These are phyloP conservation scores for Lepidium sativum DNA, from an alignment of 345 rosid species.

Conservation along the genomic window DNA sequence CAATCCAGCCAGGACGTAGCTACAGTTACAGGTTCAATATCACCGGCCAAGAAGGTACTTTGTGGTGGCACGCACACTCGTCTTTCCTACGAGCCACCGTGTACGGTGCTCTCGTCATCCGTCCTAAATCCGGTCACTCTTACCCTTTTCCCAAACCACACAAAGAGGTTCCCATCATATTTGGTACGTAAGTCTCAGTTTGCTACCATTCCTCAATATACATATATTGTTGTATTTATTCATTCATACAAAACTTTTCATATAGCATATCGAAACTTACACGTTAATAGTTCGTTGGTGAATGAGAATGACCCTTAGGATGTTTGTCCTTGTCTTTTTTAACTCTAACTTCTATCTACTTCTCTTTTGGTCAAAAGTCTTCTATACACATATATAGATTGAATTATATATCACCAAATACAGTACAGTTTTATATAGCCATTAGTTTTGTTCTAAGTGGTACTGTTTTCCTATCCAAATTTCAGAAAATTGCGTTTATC, in stretches of 20 bases:
- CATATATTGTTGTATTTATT: not conserved
- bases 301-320: constrained; percentile 1
- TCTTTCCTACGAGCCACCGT: constrained; percentile 75
- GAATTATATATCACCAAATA: too few species aligned
- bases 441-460: too few species aligned
- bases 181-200: constrained; percentile 38
- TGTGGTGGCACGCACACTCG: constrained; percentile 93
- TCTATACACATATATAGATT: not conserved
- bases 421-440: too few species aligned
- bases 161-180: constrained; percentile 60
- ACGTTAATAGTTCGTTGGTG: constrained; percentile 1
- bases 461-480: too few species aligned
- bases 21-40: constrained; percentile 60
- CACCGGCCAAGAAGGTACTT: constrained; percentile 71
- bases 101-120: constrained; percentile 73
- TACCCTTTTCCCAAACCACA: constrained; percentile 80
- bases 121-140: constrained; percentile 45
- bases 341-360: not conserved
- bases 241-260: not conserved
- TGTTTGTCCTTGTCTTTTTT: not conserved
- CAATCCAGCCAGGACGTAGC: constrained; percentile 52
- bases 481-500: too few species aligned
- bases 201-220: not conserved
- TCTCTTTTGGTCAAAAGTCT: not conserved
- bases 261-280: not conserved